Evolutionary conservation across 169 alveolate species (phyloP).

Genomic region (Perkinsus chesapeaki): DNA sequence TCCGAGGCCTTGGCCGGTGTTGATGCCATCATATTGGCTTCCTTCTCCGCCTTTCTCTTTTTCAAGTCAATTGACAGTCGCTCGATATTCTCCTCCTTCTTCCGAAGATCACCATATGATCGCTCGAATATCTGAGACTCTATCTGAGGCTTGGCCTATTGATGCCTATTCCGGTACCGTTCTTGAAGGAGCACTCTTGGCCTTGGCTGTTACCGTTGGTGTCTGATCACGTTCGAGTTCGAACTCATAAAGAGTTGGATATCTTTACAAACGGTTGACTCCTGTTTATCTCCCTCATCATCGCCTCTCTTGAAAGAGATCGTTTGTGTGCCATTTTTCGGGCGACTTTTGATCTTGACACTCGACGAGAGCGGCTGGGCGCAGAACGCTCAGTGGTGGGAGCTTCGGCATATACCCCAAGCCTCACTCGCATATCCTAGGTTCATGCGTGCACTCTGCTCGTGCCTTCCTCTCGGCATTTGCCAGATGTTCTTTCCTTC

Average conservation of each 20-base stretch:
- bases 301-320: neutral
- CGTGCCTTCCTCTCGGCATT: neutral
- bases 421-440: neutral
- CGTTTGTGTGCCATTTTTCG: neutral
- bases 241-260: neutral
- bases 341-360: neutral
- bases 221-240: neutral
- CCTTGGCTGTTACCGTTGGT: neutral
- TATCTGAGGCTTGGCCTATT: neutral
- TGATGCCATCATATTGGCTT: neutral
- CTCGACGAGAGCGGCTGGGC: neutral
- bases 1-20: neutral
- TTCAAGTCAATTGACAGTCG: neutral
- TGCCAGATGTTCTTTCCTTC: neutral
- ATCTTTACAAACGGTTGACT: neutral
- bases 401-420: neutral
- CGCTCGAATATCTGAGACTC: neutral
- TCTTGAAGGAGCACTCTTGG: neutral
- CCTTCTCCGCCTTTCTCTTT: neutral
- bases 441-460: neutral
- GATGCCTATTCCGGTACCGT: neutral
- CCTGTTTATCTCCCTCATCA: neutral
- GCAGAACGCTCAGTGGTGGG: too few species aligned
- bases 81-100: neutral
- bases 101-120: neutral